Base-by-base conservation (phyloP, 345 rosid species). In the Pistacia vera region DNA sequence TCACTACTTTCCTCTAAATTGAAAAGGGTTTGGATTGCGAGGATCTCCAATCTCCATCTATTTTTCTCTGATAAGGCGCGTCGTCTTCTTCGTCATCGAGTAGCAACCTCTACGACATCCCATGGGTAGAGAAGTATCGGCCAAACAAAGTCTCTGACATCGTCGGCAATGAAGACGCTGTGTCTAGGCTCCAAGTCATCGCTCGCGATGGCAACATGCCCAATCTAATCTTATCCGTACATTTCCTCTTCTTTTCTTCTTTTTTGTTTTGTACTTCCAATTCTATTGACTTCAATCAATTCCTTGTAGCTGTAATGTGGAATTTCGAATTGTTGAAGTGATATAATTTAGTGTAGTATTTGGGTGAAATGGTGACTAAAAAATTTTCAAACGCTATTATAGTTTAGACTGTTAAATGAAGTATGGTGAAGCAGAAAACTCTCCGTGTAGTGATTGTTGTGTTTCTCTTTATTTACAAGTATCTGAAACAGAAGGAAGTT, bases 191-290 rank as follows among this genome's bases (percentile, higher is more conserved):
- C 70, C 93, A 91, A 85, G 97, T 93, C 85, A 90, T 96, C 46
- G 97, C 98, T 77, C 97, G 87, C 77, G 97, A 92, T 71, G 97
- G 99, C 75, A 96, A 96, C 92, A 93, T 96, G 97, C 97, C 97
- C n/a, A 89, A 93, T 73, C 88, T 96, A 75, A 93, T 96, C 69
- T 75, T 96, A 38, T 83, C 99, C 9, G 97, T 96, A 70, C 59
- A 79, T 66, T 35, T 33, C 17, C 20, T 49, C 57, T 13, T 63
- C 9, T 8, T 52, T 58, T n/a, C 66, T 64, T 16, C 11, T 77
- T 64, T 54, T 16, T 4, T 17, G 63, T 54, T n/a, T 61, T 17
- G 38, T 14, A 1, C 70, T 59, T 74, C 16, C 20, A 17, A n/a
- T 4, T 14, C 63, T 5, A 13, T 59, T 10, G 62, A 14, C 44